These are phyloP conservation scores for Iris macrosiphon DNA, from an alignment of 106 monocot genomes.

Conservation along the genomic window DNA sequence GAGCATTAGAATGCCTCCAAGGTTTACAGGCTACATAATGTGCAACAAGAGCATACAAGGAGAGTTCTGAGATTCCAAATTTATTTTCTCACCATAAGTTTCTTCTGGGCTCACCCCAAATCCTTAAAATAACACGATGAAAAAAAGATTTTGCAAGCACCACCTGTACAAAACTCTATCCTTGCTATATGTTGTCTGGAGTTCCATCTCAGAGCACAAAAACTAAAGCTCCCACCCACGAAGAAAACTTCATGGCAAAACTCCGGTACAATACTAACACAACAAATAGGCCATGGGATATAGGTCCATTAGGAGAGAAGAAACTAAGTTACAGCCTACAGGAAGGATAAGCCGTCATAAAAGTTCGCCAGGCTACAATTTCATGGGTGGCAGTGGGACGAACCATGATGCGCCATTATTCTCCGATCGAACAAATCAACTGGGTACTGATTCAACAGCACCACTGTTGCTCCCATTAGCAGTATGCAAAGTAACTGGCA, in stretches of 20 bases:
- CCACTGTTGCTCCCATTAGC: constrained; percentile 13
- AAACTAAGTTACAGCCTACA: background rate
- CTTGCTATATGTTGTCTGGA: background rate
- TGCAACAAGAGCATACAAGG: no score
- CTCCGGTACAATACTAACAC: background rate
- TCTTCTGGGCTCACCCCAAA: no score
- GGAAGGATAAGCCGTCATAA: background rate
- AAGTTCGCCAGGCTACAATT: background rate
- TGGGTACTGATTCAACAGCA: constrained; percentile 13
- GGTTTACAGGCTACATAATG: no score
- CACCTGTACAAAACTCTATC: constrained; percentile 7
- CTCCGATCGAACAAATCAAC: constrained; percentile 9
- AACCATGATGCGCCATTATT: background rate
- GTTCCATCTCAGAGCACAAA: constrained; percentile 8
- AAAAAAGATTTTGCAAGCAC: no score
- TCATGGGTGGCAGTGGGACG: background rate
- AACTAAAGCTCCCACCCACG: background rate
- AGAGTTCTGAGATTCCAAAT: no score
- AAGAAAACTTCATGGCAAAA: background rate
- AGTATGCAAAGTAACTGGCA: constrained; percentile 13
- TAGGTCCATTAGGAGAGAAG: background rate
- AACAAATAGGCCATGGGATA: background rate
- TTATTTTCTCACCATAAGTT: no score
- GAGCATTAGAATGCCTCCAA: no score
- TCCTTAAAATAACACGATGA: no score